Percentiles rank a stretch among this genome's conserved stretches.
These are phyloP conservation scores for Lyophyllum shimeji DNA, from an alignment of 768 basidiomycete species.

Conservation along the genomic window DNA sequence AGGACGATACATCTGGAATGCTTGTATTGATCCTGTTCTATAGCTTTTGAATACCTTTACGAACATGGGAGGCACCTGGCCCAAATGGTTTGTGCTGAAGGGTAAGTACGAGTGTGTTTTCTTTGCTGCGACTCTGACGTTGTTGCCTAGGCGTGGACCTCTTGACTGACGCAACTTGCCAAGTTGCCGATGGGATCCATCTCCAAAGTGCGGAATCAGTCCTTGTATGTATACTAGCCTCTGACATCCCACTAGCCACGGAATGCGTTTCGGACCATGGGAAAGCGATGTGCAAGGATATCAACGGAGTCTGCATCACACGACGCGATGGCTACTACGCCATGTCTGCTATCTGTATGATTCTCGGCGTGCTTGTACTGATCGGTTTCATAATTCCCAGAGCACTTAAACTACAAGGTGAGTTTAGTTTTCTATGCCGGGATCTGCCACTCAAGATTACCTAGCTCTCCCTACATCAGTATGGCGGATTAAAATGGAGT, in stretches of 20 bases:
- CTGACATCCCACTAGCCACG: slow-evolving; percentile 42
- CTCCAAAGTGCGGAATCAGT: slow-evolving; percentile 47
- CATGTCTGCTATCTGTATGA: slow-evolving; percentile 76
- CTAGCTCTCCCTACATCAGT: slow-evolving; percentile 66
- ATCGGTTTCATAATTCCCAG: slow-evolving; percentile 80
- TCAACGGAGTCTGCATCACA: slow-evolving; percentile 79
- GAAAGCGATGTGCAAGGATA: slow-evolving; percentile 69
- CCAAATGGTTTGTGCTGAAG: slow-evolving; percentile 93
- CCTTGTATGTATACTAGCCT: slow-evolving; percentile 4
- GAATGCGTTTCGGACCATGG: slow-evolving; percentile 96
- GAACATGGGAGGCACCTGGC: slow-evolving; percentile 99
- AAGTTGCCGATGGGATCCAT: slow-evolving; percentile 58
- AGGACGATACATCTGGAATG: background rate
- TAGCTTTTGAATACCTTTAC: slow-evolving; percentile 94
- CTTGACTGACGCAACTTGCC: slow-evolving; percentile 83
- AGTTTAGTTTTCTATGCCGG: slow-evolving; percentile 22
- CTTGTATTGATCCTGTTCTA: background rate
- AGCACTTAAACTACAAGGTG: slow-evolving; percentile 84
- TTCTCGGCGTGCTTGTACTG: slow-evolving; percentile 72
- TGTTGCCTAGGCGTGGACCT: slow-evolving; percentile 70
- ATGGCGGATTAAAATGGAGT: slow-evolving; percentile 66
- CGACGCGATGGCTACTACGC: slow-evolving; percentile 92
- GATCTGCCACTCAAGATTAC: slow-evolving; percentile 10
- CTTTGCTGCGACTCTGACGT: slow-evolving; percentile 12
- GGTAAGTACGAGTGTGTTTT: slow-evolving; percentile 36